These are phyloP conservation scores for Colletotrichum musicola DNA, from an alignment of 2,329 filamentous ascomycete genomes.

Conservation along the genomic window DNA sequence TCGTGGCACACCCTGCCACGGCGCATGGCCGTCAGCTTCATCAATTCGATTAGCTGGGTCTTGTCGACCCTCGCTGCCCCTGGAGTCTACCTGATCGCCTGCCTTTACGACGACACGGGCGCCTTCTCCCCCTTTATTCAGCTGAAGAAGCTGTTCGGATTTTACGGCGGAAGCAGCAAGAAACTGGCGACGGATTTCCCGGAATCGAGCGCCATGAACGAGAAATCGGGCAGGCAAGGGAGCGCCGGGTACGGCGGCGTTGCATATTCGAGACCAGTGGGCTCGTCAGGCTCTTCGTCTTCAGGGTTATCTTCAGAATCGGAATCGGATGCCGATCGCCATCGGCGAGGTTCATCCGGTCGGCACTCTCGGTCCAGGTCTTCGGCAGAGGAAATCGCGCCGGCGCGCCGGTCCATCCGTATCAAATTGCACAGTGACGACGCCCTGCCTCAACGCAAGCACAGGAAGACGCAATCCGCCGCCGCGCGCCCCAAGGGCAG, in stretches of 20 bases:
- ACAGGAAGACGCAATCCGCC: slow-evolving; percentile 69
- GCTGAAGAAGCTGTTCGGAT: slow-evolving; percentile 73
- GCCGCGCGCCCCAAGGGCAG: slow-evolving; percentile 59
- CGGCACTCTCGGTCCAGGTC: slow-evolving; percentile 76
- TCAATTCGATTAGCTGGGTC: slow-evolving; percentile 83
- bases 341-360: slow-evolving; percentile 46
- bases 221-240: slow-evolving; percentile 45
- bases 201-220: slow-evolving; percentile 43
- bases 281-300: slow-evolving; percentile 66
- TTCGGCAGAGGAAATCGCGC: slow-evolving; percentile 73
- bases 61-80: slow-evolving; percentile 84
- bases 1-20: slow-evolving; percentile 72
- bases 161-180: slow-evolving; percentile 55
- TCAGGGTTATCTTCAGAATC: slow-evolving; percentile 79
- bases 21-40: slow-evolving; percentile 77
- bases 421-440: slow-evolving; percentile 92
- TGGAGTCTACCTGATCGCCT: slow-evolving; percentile 84
- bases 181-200: slow-evolving; percentile 61
- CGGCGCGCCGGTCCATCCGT: slow-evolving; percentile 83
- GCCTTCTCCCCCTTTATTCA: slow-evolving; percentile 83
- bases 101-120: slow-evolving; percentile 84
- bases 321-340: slow-evolving; percentile 68
- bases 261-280: slow-evolving; percentile 36
- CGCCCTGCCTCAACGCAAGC: slow-evolving; percentile 78
- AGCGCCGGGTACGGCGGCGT: slow-evolving; percentile 39